phyloP scores from a whole-genome alignment of 2,329 filamentous ascomycete genomes.

The Laburnicola sp. region DNA sequence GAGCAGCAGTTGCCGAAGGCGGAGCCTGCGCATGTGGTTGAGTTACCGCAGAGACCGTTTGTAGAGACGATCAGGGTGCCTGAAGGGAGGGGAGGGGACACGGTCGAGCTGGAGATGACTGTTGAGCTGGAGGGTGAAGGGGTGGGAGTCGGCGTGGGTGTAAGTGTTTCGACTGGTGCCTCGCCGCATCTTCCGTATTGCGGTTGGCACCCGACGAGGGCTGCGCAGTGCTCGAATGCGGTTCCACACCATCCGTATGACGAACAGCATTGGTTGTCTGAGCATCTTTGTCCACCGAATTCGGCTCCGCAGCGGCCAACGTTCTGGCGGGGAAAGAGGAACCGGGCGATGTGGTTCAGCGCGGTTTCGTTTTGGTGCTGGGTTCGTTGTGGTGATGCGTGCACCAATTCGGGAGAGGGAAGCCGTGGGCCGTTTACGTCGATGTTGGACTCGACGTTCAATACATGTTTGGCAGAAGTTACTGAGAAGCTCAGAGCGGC shows the following conservation, averaged over 20 bases:
- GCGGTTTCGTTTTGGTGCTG: conserved; percentile 21
- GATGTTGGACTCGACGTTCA: conserved; percentile 7
- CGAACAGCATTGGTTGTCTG: conserved; percentile 29
- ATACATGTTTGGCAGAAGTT: conserved; percentile 17
- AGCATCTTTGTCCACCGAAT: conserved; percentile 21
- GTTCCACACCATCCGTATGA: conserved; percentile 33
- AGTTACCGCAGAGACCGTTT: conserved; percentile 35
- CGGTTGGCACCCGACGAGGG: conserved; percentile 33
- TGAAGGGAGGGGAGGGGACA: conserved; percentile 27
- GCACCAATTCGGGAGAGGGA: background rate
- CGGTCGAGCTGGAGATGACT: conserved; percentile 16
- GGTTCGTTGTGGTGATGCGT: conserved; percentile 7
- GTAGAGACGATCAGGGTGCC: conserved; percentile 27
- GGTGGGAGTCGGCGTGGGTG: conserved; percentile 21
- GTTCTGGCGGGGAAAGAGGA: conserved; percentile 24
- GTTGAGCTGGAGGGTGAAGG: conserved; percentile 10
- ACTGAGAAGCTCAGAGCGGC: conserved; percentile 22
- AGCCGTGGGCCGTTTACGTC: conserved; percentile 5
- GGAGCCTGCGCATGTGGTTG: conserved; percentile 33
- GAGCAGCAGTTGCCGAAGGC: conserved; percentile 32
- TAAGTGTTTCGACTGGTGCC: conserved; percentile 15
- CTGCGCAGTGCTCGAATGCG: conserved; percentile 25
- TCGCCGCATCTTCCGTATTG: conserved; percentile 34
- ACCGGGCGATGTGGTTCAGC: conserved; percentile 15
- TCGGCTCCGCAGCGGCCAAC: conserved; percentile 31